Evolutionary conservation across 75 land plant genomes (phyloP).

Genomic region (Pinus tabuliformis): DNA sequence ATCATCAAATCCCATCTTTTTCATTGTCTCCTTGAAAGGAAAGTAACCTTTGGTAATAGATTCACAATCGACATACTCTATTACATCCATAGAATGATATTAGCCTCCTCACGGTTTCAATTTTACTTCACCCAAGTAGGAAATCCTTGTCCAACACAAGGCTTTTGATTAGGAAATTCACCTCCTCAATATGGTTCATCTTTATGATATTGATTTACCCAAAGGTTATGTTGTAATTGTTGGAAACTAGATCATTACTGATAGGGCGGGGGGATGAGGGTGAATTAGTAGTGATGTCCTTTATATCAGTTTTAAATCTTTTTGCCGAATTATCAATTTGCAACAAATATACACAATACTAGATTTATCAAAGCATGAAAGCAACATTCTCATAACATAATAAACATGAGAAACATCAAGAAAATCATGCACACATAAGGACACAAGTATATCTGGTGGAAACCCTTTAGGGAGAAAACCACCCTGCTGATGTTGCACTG

Average conservation of each 20-base stretch:
- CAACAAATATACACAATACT: too few relatives aligned
- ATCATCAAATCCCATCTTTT: constrained; percentile 91
- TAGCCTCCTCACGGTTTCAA: constrained; percentile 83
- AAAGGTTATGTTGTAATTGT: constrained; percentile 90
- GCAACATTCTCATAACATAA: too few relatives aligned
- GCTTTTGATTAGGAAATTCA: constrained; percentile 98
- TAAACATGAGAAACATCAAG: too few relatives aligned
- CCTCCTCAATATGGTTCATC: constrained; percentile 90
- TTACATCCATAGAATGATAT: constrained; percentile 98
- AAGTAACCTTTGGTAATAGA: constrained; percentile 78
- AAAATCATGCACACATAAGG: too few relatives aligned
- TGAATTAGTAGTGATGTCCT: too few relatives aligned
- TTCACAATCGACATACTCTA: constrained; percentile 97
- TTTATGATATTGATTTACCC: constrained; percentile 84
- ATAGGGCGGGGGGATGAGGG: too few relatives aligned
- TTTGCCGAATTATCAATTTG: too few relatives aligned
- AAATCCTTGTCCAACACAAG: constrained; percentile 86
- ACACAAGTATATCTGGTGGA: too few relatives aligned
- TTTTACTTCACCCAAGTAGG: constrained; percentile 85
- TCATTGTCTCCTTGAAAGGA: constrained; percentile 93
- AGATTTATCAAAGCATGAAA: too few relatives aligned
- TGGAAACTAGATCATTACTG: neutral
- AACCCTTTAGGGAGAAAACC: too few relatives aligned
- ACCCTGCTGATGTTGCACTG: too few relatives aligned
- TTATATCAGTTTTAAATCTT: too few relatives aligned